Evolutionary conservation across 306 rosid species (phyloP).

Genomic region (Crataegus laevigata): DNA sequence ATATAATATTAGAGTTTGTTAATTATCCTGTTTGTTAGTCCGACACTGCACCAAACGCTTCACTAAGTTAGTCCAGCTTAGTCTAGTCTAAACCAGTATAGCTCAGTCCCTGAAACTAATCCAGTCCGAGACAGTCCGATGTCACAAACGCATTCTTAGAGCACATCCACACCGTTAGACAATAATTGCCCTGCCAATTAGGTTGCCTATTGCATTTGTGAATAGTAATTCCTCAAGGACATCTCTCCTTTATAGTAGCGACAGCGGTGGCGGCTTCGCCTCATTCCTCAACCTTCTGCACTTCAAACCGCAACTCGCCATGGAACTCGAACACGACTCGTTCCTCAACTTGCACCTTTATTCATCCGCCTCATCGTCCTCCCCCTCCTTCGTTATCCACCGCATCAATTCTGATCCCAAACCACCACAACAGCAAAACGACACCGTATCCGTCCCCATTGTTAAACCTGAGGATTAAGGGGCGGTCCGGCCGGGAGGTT

Average conservation of each 20-base stretch:
- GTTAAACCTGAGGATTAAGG: slow-evolving; percentile 12
- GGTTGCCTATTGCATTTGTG: too few relatives aligned
- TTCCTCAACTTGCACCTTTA: slow-evolving; percentile 46
- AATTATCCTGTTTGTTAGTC: too few relatives aligned
- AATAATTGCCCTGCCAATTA: too few relatives aligned
- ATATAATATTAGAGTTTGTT: too few relatives aligned
- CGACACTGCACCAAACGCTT: too few relatives aligned
- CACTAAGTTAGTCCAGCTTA: too few relatives aligned
- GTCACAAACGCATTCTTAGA: too few relatives aligned
- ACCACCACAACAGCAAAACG: slow-evolving; percentile 3
- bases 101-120: too few relatives aligned
- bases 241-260: neutral
- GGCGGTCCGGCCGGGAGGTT: slow-evolving; percentile 21
- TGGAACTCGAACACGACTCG: slow-evolving; percentile 72
- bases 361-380: slow-evolving; percentile 45
- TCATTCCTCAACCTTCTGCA: neutral
- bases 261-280: neutral
- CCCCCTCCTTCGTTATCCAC: slow-evolving; percentile 5
- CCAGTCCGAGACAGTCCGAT: too few relatives aligned
- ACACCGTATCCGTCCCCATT: slow-evolving; percentile 5
- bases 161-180: too few relatives aligned
- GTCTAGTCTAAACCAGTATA: too few relatives aligned
- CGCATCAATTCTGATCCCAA: slow-evolving; percentile 6
- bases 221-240: too few relatives aligned
- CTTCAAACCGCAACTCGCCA: slow-evolving; percentile 11